phyloP scores from a whole-genome alignment of 2,329 filamentous ascomycete genomes.

The Anisogramma anomala region DNA sequence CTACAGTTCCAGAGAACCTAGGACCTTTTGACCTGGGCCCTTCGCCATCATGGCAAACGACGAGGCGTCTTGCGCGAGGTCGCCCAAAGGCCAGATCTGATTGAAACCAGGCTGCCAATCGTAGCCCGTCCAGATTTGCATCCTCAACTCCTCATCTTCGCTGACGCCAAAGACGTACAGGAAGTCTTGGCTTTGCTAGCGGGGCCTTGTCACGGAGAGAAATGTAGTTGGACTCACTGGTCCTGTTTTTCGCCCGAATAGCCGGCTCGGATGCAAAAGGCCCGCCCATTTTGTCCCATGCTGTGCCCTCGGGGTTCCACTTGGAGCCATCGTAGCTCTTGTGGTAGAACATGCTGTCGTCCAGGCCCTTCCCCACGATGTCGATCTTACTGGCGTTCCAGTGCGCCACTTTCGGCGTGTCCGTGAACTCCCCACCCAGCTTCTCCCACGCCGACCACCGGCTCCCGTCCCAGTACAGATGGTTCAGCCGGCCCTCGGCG shows the following conservation, averaged over 20 bases:
- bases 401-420: not conserved
- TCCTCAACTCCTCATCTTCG: not conserved
- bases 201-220: not conserved
- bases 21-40: not conserved
- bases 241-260: not conserved
- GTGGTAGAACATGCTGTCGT: not conserved
- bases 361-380: not conserved
- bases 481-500: not conserved
- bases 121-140: conserved; percentile 1
- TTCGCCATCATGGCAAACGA: not conserved
- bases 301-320: not conserved
- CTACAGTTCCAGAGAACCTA: not conserved
- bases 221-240: not conserved
- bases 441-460: not conserved
- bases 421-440: not conserved
- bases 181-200: not conserved
- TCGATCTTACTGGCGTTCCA: not conserved
- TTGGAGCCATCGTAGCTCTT: conserved; percentile 1
- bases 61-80: not conserved
- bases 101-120: conserved; percentile 3
- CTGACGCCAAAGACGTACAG: conserved; percentile 1
- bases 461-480: not conserved
- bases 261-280: not conserved
- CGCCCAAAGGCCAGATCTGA: not conserved
- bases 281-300: not conserved